Evolutionary conservation across 768 basidiomycete genomes (phyloP), one percentile per base, ranked within the genome.

Genomic region (Trametes villosa): DNA sequence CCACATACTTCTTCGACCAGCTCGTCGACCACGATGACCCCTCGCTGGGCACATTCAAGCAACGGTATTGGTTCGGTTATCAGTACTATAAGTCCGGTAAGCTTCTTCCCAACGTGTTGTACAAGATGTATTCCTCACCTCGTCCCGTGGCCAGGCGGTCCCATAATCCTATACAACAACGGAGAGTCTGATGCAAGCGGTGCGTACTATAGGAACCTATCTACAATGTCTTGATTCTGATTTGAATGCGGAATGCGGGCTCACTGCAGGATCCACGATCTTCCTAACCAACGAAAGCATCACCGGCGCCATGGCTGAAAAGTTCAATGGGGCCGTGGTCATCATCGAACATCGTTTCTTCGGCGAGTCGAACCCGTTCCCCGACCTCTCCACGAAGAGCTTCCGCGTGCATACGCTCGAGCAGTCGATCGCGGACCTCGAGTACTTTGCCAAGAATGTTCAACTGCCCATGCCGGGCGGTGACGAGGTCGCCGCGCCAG

Each of bases 321-420:
- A 86, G 68, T 76, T 87, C 60, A 81, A 81, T 26, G 89, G 85
- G 18, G 83, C 83, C 11, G 79, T 81, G 3, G 75, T 90, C 61
- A 73, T 90, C 22, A 58, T 89, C 22, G 88, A 91, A 65, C 89
- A 91, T 66, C 80, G 89, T 22, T 91, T 87, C 77, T 91, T 84
- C 61, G 89, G 89, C 12, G 71, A 81, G 15, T 90, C 88, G 54
- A 91, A 89, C 68, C 89, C 89, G 2, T 80, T 78, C 45, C 76
- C 81, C n/a, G 79, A 89, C 69, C 79, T 91, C 29, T 81, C 76
- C 34, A 81, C 80, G 30, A 71, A 79, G 64, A 88, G 85, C 66
- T 73, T 90, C 45, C 72, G 73, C 38, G 63, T 83, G 9, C 86
- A 85, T 67, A 90, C 86, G 2, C 79, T 91, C 40, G 84, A 88